Conservation (phyloP, 73 alveolate species). For the Paramecium sonneborni region DNA sequence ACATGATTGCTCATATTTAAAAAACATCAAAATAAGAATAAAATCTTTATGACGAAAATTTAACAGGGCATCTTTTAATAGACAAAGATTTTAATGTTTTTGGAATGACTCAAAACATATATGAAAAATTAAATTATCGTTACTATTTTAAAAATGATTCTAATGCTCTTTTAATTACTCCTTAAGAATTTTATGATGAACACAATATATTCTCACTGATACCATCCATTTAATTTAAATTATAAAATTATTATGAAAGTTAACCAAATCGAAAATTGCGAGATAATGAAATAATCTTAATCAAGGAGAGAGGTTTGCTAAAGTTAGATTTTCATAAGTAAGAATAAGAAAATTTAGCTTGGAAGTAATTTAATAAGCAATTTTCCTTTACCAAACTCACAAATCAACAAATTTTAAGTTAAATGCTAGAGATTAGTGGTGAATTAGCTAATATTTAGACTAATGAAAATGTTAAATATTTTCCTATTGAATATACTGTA, state of each 20-base stretch:
- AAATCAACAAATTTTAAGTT: background rate
- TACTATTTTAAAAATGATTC: background rate
- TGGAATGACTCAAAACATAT: background rate
- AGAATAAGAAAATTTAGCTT: background rate
- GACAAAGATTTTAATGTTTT: slow-evolving; percentile 6
- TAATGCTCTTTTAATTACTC: background rate
- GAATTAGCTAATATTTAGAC: background rate
- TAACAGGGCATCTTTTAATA: background rate
- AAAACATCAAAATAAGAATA: background rate
- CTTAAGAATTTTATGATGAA: background rate
- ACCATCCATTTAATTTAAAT: background rate
- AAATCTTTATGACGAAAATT: background rate
- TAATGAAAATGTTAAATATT: background rate
- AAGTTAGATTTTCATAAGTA: background rate
- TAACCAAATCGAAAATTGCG: background rate
- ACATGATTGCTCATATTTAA: slow-evolving; percentile 1
- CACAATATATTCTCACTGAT: background rate
- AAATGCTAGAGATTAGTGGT: background rate
- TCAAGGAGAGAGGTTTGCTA: background rate
- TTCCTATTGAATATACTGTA: background rate
- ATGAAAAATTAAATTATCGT: background rate
- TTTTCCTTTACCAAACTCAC: background rate
- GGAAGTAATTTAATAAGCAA: background rate
- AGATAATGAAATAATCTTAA: background rate
- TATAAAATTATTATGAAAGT: background rate